Evolutionary conservation across 441 rosid genomes (phyloP).

Genomic region (Erysimum cheiri): DNA sequence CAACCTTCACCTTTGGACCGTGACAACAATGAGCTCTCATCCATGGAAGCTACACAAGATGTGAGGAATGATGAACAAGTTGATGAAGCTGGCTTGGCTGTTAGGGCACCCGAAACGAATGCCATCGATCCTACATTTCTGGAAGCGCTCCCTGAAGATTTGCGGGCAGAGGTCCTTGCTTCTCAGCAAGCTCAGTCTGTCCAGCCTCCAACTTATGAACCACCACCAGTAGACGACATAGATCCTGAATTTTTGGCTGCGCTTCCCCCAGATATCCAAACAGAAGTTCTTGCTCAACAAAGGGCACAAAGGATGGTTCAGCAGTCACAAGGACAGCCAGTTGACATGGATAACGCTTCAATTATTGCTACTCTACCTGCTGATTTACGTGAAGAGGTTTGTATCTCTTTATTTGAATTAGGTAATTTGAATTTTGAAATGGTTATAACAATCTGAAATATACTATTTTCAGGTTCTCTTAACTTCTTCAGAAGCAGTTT

Average conservation of each 20-base stretch:
- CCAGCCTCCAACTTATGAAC: conserved; percentile 84
- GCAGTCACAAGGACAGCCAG: conserved; percentile 96
- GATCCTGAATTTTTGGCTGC: conserved; percentile 99
- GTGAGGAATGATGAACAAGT: conserved; percentile 36
- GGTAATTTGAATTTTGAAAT: conserved; percentile 27
- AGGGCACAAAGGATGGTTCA: conserved; percentile 91
- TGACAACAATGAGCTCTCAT: conserved; percentile 53
- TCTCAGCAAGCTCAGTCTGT: conserved; percentile 96
- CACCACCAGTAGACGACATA: conserved; percentile 92
- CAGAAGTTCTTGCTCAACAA: conserved; percentile 99
- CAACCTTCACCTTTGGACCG: conserved; percentile 54
- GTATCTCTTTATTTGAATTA: conserved; percentile 35
- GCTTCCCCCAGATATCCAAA: conserved; percentile 97
- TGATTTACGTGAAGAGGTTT: conserved; percentile 98
- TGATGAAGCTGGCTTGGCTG: conserved; percentile 65
- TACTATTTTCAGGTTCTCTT: conserved; percentile 75
- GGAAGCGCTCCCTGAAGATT: conserved; percentile 96
- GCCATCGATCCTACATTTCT: conserved; percentile 97
- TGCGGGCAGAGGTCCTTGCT: conserved; percentile 97
- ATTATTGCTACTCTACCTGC: conserved; percentile 99
- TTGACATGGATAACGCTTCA: conserved; percentile 99
- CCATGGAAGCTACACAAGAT: conserved; percentile 47
- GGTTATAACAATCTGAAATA: conserved; percentile 34
- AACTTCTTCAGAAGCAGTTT: conserved; percentile 95
- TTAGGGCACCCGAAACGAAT: conserved; percentile 66